These are phyloP conservation scores for Phytophthora melonis DNA, from an alignment of 352 stramenopile genomes.

Conservation along the genomic window DNA sequence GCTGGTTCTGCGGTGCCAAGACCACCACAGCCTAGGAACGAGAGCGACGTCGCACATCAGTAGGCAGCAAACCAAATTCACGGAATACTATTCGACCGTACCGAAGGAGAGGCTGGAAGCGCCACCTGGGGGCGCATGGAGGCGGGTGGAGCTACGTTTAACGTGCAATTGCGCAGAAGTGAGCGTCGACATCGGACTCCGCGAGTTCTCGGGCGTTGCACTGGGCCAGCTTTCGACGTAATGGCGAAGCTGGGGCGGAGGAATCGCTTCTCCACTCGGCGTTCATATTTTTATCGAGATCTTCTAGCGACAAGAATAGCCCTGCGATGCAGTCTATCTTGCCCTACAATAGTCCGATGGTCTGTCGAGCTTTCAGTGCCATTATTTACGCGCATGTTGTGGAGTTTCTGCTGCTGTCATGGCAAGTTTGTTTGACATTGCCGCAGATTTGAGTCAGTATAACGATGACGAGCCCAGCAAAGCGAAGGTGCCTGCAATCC, in stretches of 20 bases:
- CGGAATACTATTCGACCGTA: constrained; percentile 18
- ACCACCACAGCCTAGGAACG: constrained; percentile 42
- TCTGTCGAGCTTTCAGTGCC: not conserved
- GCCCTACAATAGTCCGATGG: not conserved
- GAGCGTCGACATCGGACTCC: constrained; percentile 70
- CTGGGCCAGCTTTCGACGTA: not conserved
- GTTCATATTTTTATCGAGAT: constrained; percentile 19
- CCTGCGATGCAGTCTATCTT: not conserved
- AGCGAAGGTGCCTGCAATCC: constrained; percentile 1
- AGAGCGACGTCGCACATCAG: not conserved
- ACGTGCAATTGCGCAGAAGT: constrained; percentile 80
- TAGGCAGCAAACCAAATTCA: not conserved
- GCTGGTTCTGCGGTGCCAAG: constrained; percentile 59
- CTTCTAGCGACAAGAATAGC: constrained; percentile 18
- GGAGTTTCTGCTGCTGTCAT: constrained; percentile 30
- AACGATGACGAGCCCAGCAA: constrained; percentile 1
- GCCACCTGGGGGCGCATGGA: constrained; percentile 73
- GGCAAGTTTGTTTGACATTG: constrained; percentile 72
- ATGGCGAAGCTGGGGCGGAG: not conserved
- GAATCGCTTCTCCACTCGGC: not conserved
- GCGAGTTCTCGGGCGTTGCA: not conserved
- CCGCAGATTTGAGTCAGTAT: constrained; percentile 60
- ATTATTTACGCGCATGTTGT: constrained; percentile 6
- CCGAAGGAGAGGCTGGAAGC: constrained; percentile 77
- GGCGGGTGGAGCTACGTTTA: constrained; percentile 80